Evolutionary conservation across 164 flowering plant genomes (phyloP).

Genomic region (Aristolochia californica): DNA sequence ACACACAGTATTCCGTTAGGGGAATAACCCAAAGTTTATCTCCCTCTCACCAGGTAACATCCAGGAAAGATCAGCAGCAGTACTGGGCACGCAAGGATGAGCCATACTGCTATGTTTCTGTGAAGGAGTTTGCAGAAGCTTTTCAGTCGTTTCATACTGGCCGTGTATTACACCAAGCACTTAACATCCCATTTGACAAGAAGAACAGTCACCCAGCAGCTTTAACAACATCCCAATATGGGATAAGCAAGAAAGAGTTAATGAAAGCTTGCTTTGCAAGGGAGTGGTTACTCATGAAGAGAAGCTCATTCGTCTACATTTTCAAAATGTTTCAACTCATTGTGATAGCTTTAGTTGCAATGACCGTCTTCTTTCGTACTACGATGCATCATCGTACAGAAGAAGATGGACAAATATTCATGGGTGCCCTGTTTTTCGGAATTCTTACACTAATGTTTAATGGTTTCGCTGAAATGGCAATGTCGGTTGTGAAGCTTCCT

Average conservation of each 20-base stretch:
- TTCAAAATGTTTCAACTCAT: conserved; percentile 38
- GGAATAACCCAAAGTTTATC: too few relatives aligned
- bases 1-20: too few relatives aligned
- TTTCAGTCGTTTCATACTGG: conserved; percentile 57
- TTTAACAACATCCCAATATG: conserved; percentile 41
- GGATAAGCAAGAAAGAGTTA: conserved; percentile 45
- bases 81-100: conserved; percentile 9
- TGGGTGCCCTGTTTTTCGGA: conserved; percentile 13
- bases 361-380: conserved; percentile 13
- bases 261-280: conserved; percentile 45
- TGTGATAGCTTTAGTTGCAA: conserved; percentile 4
- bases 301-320: conserved; percentile 51
- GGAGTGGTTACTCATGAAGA: conserved; percentile 62
- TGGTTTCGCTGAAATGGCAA: conserved; percentile 11
- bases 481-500: conserved; percentile 14
- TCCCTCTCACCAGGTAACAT: conserved; percentile 10
- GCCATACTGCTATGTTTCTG: conserved; percentile 28
- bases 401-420: conserved; percentile 6
- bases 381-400: conserved; percentile 11
- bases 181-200: conserved; percentile 49
- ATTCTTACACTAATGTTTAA: conserved; percentile 5
- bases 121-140: conserved; percentile 44
- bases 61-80: conserved; percentile 13
- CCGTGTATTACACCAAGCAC: conserved; percentile 27
- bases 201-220: conserved; percentile 54